These are phyloP conservation scores for Phytophthora macrochlamydospora DNA, from an alignment of 352 stramenopile genomes.

Conservation along the genomic window DNA sequence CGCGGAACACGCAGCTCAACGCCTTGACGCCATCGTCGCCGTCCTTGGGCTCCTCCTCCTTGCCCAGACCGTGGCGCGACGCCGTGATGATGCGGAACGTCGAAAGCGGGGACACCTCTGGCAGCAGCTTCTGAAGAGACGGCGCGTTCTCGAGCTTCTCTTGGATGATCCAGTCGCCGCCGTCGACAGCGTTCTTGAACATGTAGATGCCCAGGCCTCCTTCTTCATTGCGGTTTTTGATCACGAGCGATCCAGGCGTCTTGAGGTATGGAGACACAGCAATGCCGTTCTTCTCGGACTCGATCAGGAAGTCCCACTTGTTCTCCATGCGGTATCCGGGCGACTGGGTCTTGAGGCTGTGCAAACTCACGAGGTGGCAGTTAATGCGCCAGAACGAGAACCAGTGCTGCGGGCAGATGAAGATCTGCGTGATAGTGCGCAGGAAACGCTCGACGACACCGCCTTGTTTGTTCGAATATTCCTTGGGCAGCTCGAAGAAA, in stretches of 20 bases:
- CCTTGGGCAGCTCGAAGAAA: conserved; percentile 71
- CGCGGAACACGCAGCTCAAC: conserved; percentile 83
- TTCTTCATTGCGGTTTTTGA: conserved; percentile 98
- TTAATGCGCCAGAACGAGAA: conserved; percentile 98
- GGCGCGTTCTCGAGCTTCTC: conserved; percentile 94
- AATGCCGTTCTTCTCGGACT: conserved; percentile 91
- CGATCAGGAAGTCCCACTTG: conserved; percentile 98
- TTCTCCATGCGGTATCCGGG: conserved; percentile 96
- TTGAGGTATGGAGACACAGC: conserved; percentile 95
- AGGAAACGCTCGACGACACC: conserved; percentile 91
- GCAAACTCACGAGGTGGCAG: conserved; percentile 93
- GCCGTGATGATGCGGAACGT: conserved; percentile 99
- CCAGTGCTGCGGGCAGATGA: conserved; percentile 94
- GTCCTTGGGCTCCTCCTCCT: conserved; percentile 49
- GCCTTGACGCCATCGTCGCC: conserved; percentile 72
- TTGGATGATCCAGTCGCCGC: conserved; percentile 97
- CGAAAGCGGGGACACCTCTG: conserved; percentile 93
- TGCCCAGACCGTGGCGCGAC: conserved; percentile 73
- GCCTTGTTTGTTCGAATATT: conserved; percentile 67
- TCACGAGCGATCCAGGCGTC: conserved; percentile 88
- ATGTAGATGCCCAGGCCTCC: conserved; percentile 98
- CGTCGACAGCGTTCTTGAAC: conserved; percentile 96
- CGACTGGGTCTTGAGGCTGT: conserved; percentile 93
- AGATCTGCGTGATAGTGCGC: conserved; percentile 84
- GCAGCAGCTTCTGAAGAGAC: conserved; percentile 93